Percentiles rank a stretch among this genome's conserved stretches.
These are phyloP conservation scores for Diaporthe vaccinii DNA, from an alignment of 2,329 filamentous ascomycete species.

Conservation along the genomic window DNA sequence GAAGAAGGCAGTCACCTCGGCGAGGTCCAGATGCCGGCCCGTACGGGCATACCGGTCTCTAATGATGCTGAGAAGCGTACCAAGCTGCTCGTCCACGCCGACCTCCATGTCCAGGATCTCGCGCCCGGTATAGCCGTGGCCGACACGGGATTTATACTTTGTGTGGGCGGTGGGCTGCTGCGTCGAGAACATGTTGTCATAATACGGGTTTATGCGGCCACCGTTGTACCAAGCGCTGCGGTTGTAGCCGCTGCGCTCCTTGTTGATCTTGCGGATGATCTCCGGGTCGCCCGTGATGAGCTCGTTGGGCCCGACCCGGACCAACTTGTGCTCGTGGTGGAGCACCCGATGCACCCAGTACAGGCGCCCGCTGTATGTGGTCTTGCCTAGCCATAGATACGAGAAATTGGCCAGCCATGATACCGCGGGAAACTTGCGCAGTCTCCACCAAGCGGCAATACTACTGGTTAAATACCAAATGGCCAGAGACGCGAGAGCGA, in stretches of 20 bases:
- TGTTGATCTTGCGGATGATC: constrained; percentile 41
- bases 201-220: constrained; percentile 29
- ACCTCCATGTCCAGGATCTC: constrained; percentile 27
- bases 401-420: constrained; percentile 48
- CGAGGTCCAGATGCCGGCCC: constrained; percentile 58
- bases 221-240: constrained; percentile 22
- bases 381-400: constrained; percentile 49
- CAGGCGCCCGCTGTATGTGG: constrained; percentile 44
- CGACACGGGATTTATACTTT: constrained; percentile 43
- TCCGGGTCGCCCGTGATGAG: constrained; percentile 45
- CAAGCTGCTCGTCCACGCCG: constrained; percentile 28
- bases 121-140: constrained; percentile 28
- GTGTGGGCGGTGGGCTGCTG: constrained; percentile 45
- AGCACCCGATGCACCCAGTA: constrained; percentile 44
- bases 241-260: constrained; percentile 1
- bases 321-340: constrained; percentile 45
- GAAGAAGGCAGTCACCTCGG: constrained; percentile 58
- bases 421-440: constrained; percentile 46
- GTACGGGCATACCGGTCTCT: background rate
- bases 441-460: constrained; percentile 40
- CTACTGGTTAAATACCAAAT: constrained; percentile 41
- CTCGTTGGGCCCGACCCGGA: constrained; percentile 46
- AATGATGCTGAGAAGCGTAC: background rate
- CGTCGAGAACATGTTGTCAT: constrained; percentile 29
- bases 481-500: background rate